A percentile compares a stretch with the other conserved stretches of the same genome.
phyloP scores from a whole-genome alignment of 495 filamentous ascomycete species.

The Amniculicola lignicola region DNA sequence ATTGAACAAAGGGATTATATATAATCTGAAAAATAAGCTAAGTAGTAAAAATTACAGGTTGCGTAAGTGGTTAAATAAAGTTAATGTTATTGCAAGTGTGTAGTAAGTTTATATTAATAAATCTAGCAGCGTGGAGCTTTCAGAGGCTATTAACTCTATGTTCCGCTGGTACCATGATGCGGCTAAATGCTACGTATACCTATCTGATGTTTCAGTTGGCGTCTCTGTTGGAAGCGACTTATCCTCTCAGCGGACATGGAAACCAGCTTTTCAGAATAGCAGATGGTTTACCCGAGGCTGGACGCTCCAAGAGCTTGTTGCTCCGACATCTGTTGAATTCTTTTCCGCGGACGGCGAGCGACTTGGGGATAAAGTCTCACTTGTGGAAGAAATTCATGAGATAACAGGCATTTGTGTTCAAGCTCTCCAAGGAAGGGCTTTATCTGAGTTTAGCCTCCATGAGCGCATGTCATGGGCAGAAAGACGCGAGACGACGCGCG shows the following conservation, averaged over 20 bases:
- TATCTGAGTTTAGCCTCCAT: slow-evolving; percentile 9
- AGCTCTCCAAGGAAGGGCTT: slow-evolving; percentile 13
- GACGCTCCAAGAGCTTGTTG: slow-evolving; percentile 27
- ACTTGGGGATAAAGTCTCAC: slow-evolving; percentile 20
- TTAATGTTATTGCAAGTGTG: too few species aligned
- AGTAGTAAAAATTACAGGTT: too few species aligned
- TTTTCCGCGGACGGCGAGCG: slow-evolving; percentile 13
- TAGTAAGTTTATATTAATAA: slow-evolving; percentile 19
- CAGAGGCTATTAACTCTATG: slow-evolving; percentile 23
- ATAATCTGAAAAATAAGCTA: too few species aligned
- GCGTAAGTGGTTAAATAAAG: too few species aligned
- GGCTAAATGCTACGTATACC: slow-evolving; percentile 19
- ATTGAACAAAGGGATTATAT: too few species aligned
- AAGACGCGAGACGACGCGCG: slow-evolving; percentile 7
- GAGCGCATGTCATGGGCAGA: slow-evolving; percentile 22
- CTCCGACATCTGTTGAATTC: slow-evolving; percentile 23
- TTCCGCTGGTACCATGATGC: slow-evolving; percentile 11
- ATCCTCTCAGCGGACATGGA: slow-evolving; percentile 9
- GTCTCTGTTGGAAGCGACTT: not conserved
- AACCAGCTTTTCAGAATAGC: slow-evolving; percentile 12
- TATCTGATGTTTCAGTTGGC: slow-evolving; percentile 14
- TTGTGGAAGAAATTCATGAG: slow-evolving; percentile 18
- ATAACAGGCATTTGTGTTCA: slow-evolving; percentile 13
- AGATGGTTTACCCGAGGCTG: slow-evolving; percentile 30
- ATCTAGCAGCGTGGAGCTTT: slow-evolving; percentile 8